Conservation (phyloP, 2,329 filamentous ascomycete genomes). For the Neofusicoccum umdonicola region DNA sequence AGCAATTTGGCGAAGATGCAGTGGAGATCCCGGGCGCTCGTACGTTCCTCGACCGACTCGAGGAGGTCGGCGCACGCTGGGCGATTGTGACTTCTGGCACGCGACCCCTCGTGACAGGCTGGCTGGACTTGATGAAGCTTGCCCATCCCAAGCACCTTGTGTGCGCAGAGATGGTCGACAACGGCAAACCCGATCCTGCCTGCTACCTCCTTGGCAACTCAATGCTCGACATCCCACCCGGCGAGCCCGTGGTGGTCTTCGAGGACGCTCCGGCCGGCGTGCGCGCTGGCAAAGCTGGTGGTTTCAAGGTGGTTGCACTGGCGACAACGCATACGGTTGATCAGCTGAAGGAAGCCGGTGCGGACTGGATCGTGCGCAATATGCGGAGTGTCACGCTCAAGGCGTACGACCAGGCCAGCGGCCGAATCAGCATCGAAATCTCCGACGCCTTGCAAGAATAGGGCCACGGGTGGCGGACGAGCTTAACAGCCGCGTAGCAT, state of each 20-base stretch:
- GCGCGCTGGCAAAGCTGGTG: slow-evolving; percentile 76
- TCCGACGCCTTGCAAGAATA: slow-evolving; percentile 53
- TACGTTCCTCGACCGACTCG: slow-evolving; percentile 65
- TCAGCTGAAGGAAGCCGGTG: slow-evolving; percentile 70
- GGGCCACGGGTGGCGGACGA: slow-evolving; percentile 15
- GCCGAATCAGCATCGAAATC: slow-evolving; percentile 67
- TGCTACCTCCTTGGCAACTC: slow-evolving; percentile 47
- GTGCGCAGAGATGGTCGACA: slow-evolving; percentile 49
- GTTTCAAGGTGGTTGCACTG: slow-evolving; percentile 80
- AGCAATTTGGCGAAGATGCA: slow-evolving; percentile 72
- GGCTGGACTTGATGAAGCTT: slow-evolving; percentile 50
- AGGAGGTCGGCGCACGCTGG: slow-evolving; percentile 66
- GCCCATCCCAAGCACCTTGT: slow-evolving; percentile 47
- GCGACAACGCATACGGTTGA: slow-evolving; percentile 77
- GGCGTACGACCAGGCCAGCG: slow-evolving; percentile 53
- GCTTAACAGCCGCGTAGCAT: background rate
- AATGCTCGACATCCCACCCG: slow-evolving; percentile 40
- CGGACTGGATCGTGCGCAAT: slow-evolving; percentile 84
- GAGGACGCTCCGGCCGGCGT: slow-evolving; percentile 90
- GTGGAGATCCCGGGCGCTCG: slow-evolving; percentile 83
- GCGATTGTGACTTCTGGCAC: slow-evolving; percentile 67
- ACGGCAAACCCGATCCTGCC: slow-evolving; percentile 51
- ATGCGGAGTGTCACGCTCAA: slow-evolving; percentile 68
- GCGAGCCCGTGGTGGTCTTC: slow-evolving; percentile 64
- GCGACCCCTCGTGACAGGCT: slow-evolving; percentile 47